phyloP scores from a whole-genome alignment of 202 grass and related monocot genomes.

The Schoenoplectus tabernaemontani region DNA sequence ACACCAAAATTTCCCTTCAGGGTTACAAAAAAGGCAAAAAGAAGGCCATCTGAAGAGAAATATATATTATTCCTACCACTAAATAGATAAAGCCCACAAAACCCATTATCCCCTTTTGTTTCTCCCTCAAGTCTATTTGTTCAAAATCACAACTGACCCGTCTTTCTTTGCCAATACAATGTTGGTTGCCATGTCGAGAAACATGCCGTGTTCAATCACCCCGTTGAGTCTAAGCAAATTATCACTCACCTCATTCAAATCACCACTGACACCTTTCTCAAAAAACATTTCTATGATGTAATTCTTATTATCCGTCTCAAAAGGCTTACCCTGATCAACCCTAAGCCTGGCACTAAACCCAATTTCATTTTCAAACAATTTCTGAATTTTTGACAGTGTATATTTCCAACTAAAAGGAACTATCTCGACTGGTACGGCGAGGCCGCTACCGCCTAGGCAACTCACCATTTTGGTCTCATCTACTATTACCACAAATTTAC shows the following conservation, averaged over 20 bases:
- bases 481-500: constrained; percentile 57
- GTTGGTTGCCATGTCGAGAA: constrained; percentile 56
- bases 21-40: not conserved
- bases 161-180: constrained; percentile 63
- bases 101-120: not conserved
- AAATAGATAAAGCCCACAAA: not conserved
- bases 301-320: constrained; percentile 69
- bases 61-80: not conserved
- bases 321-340: constrained; percentile 25
- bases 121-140: constrained; percentile 24
- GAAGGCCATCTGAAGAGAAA: not conserved
- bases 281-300: constrained; percentile 82
- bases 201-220: constrained; percentile 84
- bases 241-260: constrained; percentile 54
- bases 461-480: constrained; percentile 77
- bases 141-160: constrained; percentile 30
- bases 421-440: constrained; percentile 63
- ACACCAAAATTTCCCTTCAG: not conserved
- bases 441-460: constrained; percentile 43
- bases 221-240: constrained; percentile 56
- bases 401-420: constrained; percentile 48
- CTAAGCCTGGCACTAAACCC: constrained; percentile 57
- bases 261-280: constrained; percentile 43
- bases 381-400: constrained; percentile 37
- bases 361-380: constrained; percentile 39